Percentiles rank a stretch among this genome's conserved stretches.
Evolutionary conservation across 2,329 filamentous ascomycete genomes (phyloP).

Genomic region (Verticillium isaacii): DNA sequence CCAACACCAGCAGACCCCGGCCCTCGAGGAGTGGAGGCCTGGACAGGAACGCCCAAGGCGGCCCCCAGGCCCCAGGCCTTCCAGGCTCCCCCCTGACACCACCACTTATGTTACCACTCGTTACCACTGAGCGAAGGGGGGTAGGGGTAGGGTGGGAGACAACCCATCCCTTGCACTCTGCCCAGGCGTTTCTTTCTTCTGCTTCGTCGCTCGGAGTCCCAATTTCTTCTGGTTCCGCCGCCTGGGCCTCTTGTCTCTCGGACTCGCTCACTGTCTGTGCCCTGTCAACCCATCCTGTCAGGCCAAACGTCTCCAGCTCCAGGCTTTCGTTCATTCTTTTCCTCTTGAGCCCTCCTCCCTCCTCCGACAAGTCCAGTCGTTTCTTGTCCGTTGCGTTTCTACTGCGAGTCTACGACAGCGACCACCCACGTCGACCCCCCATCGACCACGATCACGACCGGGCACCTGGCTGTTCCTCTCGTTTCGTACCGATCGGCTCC

Average conservation of each 20-base stretch:
- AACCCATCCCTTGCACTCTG: not conserved
- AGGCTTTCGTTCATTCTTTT: not conserved
- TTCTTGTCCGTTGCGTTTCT: not conserved
- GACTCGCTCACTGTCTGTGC: not conserved
- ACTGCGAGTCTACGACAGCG: not conserved
- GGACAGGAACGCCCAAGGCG: not conserved
- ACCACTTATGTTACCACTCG: not conserved
- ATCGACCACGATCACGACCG: not conserved
- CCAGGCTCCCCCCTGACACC: not conserved
- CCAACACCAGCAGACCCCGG: not conserved
- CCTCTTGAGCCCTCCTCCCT: not conserved
- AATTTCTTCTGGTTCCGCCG: constrained; percentile 3
- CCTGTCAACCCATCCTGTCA: not conserved
- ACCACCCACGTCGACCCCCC: not conserved
- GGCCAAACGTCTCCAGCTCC: not conserved
- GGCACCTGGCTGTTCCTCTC: not conserved
- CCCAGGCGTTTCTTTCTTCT: constrained; percentile 1
- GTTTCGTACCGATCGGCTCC: not conserved
- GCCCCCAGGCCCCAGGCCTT: not conserved
- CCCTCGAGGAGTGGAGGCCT: not conserved
- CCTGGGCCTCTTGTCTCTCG: not conserved
- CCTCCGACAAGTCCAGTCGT: not conserved
- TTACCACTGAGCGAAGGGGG: not conserved
- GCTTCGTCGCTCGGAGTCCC: constrained; percentile 2
- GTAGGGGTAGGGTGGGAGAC: not conserved